phyloP scores from a whole-genome alignment of 345 rosid species.

The thale cress (Arabidopsis thaliana) region DNA sequence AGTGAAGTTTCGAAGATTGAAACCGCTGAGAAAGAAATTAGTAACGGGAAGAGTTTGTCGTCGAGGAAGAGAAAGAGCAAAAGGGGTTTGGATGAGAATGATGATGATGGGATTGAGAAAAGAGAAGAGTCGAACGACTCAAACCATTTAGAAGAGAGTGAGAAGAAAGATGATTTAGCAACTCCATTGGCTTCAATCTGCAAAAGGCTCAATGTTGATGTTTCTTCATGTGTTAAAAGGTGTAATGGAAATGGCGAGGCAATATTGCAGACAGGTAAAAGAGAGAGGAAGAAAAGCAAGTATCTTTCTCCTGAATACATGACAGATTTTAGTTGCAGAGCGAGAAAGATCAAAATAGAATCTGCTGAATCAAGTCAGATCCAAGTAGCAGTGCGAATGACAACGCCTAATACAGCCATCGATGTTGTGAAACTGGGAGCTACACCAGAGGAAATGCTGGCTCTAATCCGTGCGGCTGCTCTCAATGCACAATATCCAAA shows the following conservation, averaged over 20 bases:
- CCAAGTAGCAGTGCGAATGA: slow-evolving; percentile 37
- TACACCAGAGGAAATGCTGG: slow-evolving; percentile 54
- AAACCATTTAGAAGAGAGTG: slow-evolving; percentile 23
- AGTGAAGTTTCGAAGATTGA: slow-evolving; percentile 16
- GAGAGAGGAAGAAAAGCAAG: slow-evolving; percentile 86
- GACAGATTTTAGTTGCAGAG: slow-evolving; percentile 35
- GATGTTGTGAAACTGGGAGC: slow-evolving; percentile 47
- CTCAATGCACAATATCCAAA: slow-evolving; percentile 40
- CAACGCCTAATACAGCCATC: slow-evolving; percentile 5
- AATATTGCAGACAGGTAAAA: slow-evolving; percentile 40
- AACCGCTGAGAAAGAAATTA: slow-evolving; percentile 37
- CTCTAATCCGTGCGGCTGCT: slow-evolving; percentile 53
- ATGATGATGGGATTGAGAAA: slow-evolving; percentile 26
- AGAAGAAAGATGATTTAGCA: slow-evolving; percentile 22
- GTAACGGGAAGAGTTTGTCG: slow-evolving; percentile 15
- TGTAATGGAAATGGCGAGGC: slow-evolving; percentile 36
- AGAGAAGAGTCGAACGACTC: slow-evolving; percentile 23
- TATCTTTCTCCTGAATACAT: slow-evolving; percentile 85
- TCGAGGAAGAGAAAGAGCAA: slow-evolving; percentile 38
- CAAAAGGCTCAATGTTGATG: slow-evolving; percentile 41
- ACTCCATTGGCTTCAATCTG: slow-evolving; percentile 35
- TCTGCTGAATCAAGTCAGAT: slow-evolving; percentile 40
- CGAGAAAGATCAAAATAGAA: slow-evolving; percentile 33
- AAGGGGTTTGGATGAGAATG: slow-evolving; percentile 19
- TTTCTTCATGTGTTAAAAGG: slow-evolving; percentile 23